Percentiles rank a stretch among this genome's conserved stretches.
Evolutionary conservation across 2,329 filamentous ascomycete genomes (phyloP).

Genomic region (Ceratocystis diversiconidia): DNA sequence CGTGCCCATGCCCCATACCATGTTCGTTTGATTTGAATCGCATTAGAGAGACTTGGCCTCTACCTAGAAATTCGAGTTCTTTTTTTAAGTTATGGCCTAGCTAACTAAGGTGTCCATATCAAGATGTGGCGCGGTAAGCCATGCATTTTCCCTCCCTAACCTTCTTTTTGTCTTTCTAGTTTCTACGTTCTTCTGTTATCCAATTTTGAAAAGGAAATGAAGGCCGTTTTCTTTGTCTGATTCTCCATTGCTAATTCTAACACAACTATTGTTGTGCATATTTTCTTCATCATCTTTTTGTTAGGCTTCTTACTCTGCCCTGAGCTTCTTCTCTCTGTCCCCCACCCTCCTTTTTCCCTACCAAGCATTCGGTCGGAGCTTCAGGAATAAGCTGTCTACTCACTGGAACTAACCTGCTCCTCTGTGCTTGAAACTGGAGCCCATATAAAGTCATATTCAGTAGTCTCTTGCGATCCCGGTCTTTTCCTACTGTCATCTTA

Average conservation of each 20-base stretch:
- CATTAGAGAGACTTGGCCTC: neutral
- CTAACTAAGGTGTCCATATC: neutral
- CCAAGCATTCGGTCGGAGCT: neutral
- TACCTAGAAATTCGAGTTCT: neutral
- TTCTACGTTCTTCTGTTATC: neutral
- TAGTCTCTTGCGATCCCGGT: neutral
- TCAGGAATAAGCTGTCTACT: neutral
- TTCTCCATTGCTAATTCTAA: neutral
- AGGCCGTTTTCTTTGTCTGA: neutral
- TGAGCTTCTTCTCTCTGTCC: neutral
- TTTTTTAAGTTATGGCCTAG: slow-evolving; percentile 1
- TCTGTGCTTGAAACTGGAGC: neutral
- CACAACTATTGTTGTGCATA: neutral
- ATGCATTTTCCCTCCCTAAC: neutral
- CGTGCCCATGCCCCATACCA: neutral
- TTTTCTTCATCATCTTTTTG: neutral
- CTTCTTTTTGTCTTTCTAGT: neutral
- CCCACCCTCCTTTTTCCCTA: neutral
- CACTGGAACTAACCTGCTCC: neutral
- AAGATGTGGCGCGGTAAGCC: neutral
- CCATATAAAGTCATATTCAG: neutral
- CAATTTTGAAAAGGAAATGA: neutral
- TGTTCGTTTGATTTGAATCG: neutral
- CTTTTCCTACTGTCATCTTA: neutral
- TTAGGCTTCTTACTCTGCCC: neutral